Percentiles rank a stretch among this genome's conserved stretches.
These are phyloP conservation scores for Mycosarcoma mackinlayi DNA, from an alignment of 1,284 basidiomycete species.

Conservation along the genomic window DNA sequence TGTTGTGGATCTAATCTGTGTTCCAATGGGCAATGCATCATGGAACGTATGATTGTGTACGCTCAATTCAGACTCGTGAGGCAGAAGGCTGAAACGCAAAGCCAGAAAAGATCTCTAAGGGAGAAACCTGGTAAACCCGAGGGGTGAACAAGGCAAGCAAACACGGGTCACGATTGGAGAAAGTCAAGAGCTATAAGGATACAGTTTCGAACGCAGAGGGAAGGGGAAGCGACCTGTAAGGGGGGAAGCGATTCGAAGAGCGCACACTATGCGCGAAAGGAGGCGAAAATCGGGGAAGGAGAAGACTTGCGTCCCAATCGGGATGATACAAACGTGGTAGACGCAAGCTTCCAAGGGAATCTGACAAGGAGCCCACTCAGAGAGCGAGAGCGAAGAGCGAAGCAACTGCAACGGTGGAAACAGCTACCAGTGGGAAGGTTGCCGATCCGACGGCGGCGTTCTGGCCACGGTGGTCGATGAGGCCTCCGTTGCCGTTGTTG, in stretches of 20 bases:
- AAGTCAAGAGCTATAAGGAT: slow-evolving; percentile 25
- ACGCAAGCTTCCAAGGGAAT: slow-evolving; percentile 17
- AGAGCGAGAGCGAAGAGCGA: slow-evolving; percentile 20
- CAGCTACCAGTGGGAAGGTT: slow-evolving; percentile 1
- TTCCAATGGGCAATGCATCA: not conserved
- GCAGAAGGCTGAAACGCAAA: too few species aligned
- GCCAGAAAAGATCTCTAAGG: too few species aligned
- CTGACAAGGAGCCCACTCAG: too few species aligned
- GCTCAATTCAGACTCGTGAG: too few species aligned
- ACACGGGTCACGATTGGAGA: not conserved
- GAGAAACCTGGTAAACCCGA: too few species aligned
- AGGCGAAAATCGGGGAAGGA: not conserved
- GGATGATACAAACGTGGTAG: slow-evolving; percentile 7
- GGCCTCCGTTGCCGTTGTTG: slow-evolving; percentile 19
- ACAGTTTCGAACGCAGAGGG: slow-evolving; percentile 13
- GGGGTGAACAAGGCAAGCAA: not conserved
- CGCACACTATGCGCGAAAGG: too few species aligned
- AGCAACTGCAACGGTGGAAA: slow-evolving; percentile 4
- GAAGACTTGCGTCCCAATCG: slow-evolving; percentile 17
- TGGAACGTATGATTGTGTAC: too few species aligned
- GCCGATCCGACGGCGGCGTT: slow-evolving; percentile 10
- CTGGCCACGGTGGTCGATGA: slow-evolving; percentile 26
- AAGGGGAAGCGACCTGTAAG: not conserved
- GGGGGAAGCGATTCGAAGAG: too few species aligned
- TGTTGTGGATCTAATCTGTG: not conserved